Base-by-base conservation (phyloP, 257 asterid species). In the Fraxinus anomala region DNA sequence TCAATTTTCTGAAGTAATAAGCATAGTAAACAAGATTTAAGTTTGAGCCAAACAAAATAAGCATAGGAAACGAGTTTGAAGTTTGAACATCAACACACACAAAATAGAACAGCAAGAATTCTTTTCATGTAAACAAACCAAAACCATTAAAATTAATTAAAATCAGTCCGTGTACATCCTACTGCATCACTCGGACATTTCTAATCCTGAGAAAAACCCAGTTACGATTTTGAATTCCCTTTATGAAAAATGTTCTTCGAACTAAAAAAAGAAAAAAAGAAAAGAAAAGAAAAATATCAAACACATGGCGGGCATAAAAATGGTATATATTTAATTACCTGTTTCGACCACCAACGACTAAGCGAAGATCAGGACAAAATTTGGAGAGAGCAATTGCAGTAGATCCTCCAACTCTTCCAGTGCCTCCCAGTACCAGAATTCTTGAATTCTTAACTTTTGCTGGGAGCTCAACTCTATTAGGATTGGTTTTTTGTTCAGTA, bases 341-440 rank as follows among this genome's bases (percentile, higher is more conserved):
- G 86, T 89, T 95, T 76, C 98, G 88, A 77, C 99, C 99, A 72
- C 86, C 99, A 21, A 95, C 68, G 70, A 89, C 54, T 31, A 93
- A 83, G 59, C 89, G 89, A 72, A 93, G 87, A 42, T 85, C 81
- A 68, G 99, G 94, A 75, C 92, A 95, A 80, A 88, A 85, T 34
- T 88, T 85, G 77, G 96, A 88, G 31, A 95, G 94, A 71, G 99
- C 91, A 68, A 84, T 30, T 77, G 97, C 99, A 24, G 97, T 93
- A 63, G 98, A 95, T 24, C 99, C 96, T 44, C 99, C 99, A 63
- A 95, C 98, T 87, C 99, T 93, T 75, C 99, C 99, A 30, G 99
- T 95, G 72, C 97, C 99, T n/a, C 99, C 99, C 1, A 93, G 77
- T 82, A 95, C 76, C 76, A 95, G 78, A 40, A 93, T 78, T 86